These are phyloP conservation scores for Neurospora sp. DNA, from an alignment of 2,329 filamentous ascomycete genomes.

Conservation along the genomic window DNA sequence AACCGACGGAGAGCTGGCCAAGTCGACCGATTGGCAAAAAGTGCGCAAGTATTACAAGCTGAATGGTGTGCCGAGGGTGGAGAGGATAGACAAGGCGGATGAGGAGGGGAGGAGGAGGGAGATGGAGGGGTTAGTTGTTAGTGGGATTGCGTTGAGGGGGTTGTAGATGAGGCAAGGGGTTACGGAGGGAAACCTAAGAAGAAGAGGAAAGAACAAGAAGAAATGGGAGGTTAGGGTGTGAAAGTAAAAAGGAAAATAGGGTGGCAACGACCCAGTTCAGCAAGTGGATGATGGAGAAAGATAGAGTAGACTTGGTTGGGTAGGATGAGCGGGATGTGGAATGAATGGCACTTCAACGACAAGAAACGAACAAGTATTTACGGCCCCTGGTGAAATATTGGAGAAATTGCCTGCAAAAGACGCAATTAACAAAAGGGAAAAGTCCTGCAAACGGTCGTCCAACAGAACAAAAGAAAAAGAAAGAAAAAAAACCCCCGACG, in stretches of 20 bases:
- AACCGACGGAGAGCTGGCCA: slow-evolving; percentile 50
- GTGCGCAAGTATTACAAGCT: slow-evolving; percentile 84
- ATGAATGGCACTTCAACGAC: background rate
- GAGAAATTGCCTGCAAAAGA: background rate
- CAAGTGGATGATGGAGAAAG: background rate
- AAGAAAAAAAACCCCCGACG: too few species aligned
- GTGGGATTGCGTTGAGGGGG: slow-evolving; percentile 69
- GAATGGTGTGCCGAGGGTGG: slow-evolving; percentile 45
- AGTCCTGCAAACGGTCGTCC: too few species aligned
- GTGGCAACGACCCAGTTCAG: background rate
- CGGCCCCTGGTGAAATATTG: background rate
- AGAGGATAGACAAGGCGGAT: slow-evolving; percentile 29
- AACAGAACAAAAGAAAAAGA: too few species aligned
- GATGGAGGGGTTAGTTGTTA: slow-evolving; percentile 60
- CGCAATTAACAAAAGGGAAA: too few species aligned
- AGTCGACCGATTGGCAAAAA: slow-evolving; percentile 53
- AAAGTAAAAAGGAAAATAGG: background rate
- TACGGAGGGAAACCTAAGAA: background rate
- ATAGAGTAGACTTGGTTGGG: background rate
- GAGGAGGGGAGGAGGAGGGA: slow-evolving; percentile 37
- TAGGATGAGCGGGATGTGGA: background rate
- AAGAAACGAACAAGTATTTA: too few species aligned
- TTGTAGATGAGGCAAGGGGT: slow-evolving; percentile 21
- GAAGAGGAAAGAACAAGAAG: background rate
- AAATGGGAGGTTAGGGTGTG: background rate